Evolutionary conservation across 2,329 filamentous ascomycete species (phyloP), one percentile per base, ranked within the genome.

Genomic region (Nothopassalora personata): DNA sequence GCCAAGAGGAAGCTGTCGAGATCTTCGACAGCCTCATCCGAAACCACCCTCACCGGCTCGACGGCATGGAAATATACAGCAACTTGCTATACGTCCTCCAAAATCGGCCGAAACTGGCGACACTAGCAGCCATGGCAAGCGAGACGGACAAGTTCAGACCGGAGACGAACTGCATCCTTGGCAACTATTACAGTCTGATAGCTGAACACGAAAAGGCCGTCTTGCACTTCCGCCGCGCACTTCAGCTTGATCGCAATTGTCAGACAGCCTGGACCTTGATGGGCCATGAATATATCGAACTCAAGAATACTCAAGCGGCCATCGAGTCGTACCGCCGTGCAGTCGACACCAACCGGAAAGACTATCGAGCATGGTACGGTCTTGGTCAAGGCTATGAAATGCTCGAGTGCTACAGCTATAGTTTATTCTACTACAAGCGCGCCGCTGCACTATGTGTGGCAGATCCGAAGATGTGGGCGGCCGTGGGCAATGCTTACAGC

Each of bases 381-480:
- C 81, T 99, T 0, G 94, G 94, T 0, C 93, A 97, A 73, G 95
- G 94, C 1, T 99, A 99, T 70, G 94, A 99, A 74, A 89, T 99
- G 66, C 83, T 99, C 8, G 94, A 99, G 75, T 97, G 97, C 91
- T 90, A 96, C 71, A 91, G 92, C 47, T 99, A 99, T 73, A 92
- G 93, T 0, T 78, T 99, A 0, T 97, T 94, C 83, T 99, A 99
- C 76, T 97, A 96, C 78, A 95, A 97, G 71, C 91, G 94, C 58
- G 94, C 94, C 0, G 93, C 93, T 0, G 90, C 91, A 0, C 80
- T 99, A 1, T 86, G 92, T n/a, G 91, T 93, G 0, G 97, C 93
- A 81, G 94, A 99, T 67, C 90, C 92, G 0, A 97, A 97, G 75
- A 96, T 99, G 90, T 99, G 94, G 94, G 89, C 94, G 79, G 94